Percentiles rank a stretch among this genome's conserved stretches.
These are phyloP conservation scores for Sphagnum fallax DNA, from an alignment of 228 moss, liverwort and hornwort species.

Conservation along the genomic window DNA sequence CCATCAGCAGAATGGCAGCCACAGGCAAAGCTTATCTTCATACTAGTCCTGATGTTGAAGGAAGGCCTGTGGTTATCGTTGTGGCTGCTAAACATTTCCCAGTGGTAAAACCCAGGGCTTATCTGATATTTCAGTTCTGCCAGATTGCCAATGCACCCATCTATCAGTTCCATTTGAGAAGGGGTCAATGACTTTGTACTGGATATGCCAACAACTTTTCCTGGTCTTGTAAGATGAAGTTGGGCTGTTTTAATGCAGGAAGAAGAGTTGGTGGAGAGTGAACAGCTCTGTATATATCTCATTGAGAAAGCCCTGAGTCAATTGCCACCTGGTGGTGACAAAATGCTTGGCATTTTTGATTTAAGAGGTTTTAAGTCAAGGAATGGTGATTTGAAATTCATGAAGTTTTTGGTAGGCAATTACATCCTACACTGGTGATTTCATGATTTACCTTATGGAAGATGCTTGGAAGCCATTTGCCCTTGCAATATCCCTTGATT, in stretches of 20 bases:
- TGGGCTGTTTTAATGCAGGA: slow-evolving; percentile 18
- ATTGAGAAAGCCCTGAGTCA: slow-evolving; percentile 62
- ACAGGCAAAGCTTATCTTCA: slow-evolving; percentile 72
- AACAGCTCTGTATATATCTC: slow-evolving; percentile 66
- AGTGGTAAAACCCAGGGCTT: slow-evolving; percentile 11
- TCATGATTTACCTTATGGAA: no score
- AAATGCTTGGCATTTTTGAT: slow-evolving; percentile 69
- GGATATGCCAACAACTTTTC: no score
- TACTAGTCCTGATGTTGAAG: slow-evolving; percentile 33
- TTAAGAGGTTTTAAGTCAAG: slow-evolving; percentile 60
- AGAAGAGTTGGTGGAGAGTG: slow-evolving; percentile 39
- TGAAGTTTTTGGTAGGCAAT: slow-evolving; percentile 55
- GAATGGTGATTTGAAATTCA: slow-evolving; percentile 71
- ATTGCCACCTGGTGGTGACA: slow-evolving; percentile 52
- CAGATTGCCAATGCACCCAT: neutral
- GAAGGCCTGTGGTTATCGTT: slow-evolving; percentile 63
- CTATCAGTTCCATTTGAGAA: neutral
- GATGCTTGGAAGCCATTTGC: no score
- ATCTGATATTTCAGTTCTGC: neutral
- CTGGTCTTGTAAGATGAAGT: no score
- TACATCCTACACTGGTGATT: no score
- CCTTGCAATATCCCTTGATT: neutral
- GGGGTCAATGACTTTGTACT: no score
- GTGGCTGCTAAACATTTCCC: slow-evolving; percentile 68
- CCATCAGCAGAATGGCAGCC: slow-evolving; percentile 34